These are phyloP conservation scores for Abrus pulchellus DNA, from an alignment of 306 rosid genomes.

Conservation along the genomic window DNA sequence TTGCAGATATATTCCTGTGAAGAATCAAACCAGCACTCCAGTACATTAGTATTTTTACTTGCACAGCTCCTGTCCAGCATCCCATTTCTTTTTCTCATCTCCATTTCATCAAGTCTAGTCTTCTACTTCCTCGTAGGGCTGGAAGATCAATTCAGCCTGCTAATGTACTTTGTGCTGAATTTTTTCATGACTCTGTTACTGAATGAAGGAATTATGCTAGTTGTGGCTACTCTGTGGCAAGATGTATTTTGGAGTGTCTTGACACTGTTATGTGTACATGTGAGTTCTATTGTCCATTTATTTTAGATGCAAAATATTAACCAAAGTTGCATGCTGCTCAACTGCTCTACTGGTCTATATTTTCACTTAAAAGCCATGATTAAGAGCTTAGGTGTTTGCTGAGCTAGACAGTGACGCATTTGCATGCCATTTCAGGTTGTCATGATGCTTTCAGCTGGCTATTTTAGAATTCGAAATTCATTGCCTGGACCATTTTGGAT, in stretches of 20 bases:
- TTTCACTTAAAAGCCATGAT: background rate
- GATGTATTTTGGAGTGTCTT: constrained; percentile 88
- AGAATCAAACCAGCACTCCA: constrained; percentile 88
- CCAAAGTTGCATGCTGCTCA: background rate
- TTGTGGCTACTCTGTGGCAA: constrained; percentile 74
- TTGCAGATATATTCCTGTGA: constrained; percentile 87
- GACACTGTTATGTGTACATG: constrained; percentile 82
- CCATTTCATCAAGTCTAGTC: constrained; percentile 91
- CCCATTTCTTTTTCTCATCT: constrained; percentile 94
- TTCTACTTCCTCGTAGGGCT: constrained; percentile 92
- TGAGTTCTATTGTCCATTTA: constrained; percentile 54
- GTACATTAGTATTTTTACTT: constrained; percentile 80
- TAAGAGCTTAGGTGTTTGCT: constrained; percentile 18
- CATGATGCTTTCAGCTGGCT: constrained; percentile 98
- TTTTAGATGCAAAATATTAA: background rate
- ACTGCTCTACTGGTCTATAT: constrained; percentile 1
- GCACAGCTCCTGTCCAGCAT: constrained; percentile 98
- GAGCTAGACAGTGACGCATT: constrained; percentile 37
- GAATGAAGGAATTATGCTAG: constrained; percentile 93
- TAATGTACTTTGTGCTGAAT: constrained; percentile 98
- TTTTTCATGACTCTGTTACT: constrained; percentile 87
- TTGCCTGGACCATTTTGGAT: constrained; percentile 89
- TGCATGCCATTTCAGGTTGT: constrained; percentile 70
- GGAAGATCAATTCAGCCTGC: constrained; percentile 88
- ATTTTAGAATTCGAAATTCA: constrained; percentile 84